Conservation (phyloP, 208 protist species). For the Acanthamoeba lenticulata region DNA sequence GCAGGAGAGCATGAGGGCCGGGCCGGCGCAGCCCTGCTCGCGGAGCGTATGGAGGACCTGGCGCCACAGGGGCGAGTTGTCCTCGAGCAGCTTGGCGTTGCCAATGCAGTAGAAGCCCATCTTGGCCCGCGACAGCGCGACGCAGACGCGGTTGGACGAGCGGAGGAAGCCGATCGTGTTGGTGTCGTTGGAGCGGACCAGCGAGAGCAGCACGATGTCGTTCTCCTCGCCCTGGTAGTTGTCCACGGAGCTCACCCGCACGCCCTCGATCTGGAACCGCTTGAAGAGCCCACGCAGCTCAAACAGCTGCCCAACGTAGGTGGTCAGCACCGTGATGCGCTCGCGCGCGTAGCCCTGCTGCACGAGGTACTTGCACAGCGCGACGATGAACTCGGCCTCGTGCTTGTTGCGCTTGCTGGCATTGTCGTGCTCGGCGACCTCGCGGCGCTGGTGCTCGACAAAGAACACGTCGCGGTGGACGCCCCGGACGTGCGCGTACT, state of each 20-base stretch:
- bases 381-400: slow-evolving; percentile 69
- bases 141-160: slow-evolving; percentile 81
- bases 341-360: slow-evolving; percentile 71
- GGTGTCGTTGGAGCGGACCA: slow-evolving; percentile 76
- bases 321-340: slow-evolving; percentile 73
- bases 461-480: slow-evolving; percentile 73
- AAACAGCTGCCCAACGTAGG: slow-evolving; percentile 76
- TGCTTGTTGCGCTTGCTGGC: slow-evolving; percentile 69
- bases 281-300: slow-evolving; percentile 19
- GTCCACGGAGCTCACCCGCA: slow-evolving; percentile 76
- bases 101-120: slow-evolving; percentile 78
- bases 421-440: slow-evolving; percentile 36
- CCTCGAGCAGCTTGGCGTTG: slow-evolving; percentile 34
- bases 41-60: neutral
- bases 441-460: slow-evolving; percentile 67
- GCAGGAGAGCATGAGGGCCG: slow-evolving; percentile 53
- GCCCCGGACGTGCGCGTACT: slow-evolving; percentile 38
- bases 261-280: neutral
- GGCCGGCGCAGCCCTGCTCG: neutral
- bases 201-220: slow-evolving; percentile 81
- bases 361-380: slow-evolving; percentile 62
- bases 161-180: slow-evolving; percentile 77
- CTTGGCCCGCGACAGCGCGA: slow-evolving; percentile 80
- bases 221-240: slow-evolving; percentile 85
- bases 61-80: slow-evolving; percentile 5